phyloP scores from a whole-genome alignment of 1,284 basidiomycete species.

The Agroathelia rolfsii region DNA sequence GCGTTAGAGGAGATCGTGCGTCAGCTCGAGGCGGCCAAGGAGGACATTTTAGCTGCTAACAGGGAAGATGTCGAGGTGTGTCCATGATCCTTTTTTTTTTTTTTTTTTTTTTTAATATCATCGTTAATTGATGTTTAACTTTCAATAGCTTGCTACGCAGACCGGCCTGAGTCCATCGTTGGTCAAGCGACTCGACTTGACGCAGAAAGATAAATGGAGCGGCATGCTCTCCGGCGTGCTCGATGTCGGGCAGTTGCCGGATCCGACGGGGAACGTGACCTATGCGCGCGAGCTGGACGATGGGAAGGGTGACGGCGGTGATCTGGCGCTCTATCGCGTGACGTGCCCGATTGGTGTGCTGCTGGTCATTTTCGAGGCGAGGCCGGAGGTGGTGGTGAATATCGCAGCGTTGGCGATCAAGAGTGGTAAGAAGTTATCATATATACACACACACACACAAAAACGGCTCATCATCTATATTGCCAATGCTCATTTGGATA shows the following conservation, averaged over 20 bases:
- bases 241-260: constrained; percentile 80
- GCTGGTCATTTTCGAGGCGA: constrained; percentile 94
- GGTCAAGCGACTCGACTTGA: constrained; percentile 81
- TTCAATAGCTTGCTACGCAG: constrained; percentile 24
- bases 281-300: constrained; percentile 88
- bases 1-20: constrained; percentile 66
- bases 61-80: constrained; percentile 66
- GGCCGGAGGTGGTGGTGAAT: constrained; percentile 97
- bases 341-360: constrained; percentile 96
- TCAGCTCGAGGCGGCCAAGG: constrained; percentile 54
- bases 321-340: constrained; percentile 84
- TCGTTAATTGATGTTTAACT: constrained; percentile 3
- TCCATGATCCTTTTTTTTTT: constrained; percentile 6
- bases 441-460: too few species aligned
- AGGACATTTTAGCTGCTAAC: constrained; percentile 74
- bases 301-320: too few species aligned
- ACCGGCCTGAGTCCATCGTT: constrained; percentile 80
- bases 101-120: constrained; percentile 2
- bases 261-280: constrained; percentile 81
- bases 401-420: constrained; percentile 96
- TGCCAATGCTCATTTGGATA: constrained; percentile 5
- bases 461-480: constrained; percentile 1
- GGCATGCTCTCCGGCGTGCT: constrained; percentile 85
- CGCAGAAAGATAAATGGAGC: constrained; percentile 84
- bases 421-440: constrained; percentile 78